Percentiles rank a stretch among this genome's conserved stretches.
phyloP scores from a whole-genome alignment of 441 rosid genomes.

The Hypseocharis bilobata region DNA sequence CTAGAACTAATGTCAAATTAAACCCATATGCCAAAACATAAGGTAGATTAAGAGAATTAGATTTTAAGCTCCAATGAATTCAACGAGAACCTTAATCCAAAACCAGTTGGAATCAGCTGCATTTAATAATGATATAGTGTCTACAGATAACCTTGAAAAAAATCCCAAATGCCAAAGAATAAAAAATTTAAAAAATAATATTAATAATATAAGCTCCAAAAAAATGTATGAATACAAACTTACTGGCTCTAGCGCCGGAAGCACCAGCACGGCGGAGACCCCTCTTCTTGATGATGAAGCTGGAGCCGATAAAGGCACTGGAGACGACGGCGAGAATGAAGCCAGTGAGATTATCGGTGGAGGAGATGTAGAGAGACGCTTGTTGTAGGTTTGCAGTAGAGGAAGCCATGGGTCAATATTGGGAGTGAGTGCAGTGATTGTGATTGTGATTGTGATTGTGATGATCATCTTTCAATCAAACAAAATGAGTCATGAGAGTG shows the following conservation, averaged over 20 bases:
- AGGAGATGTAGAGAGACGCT: not conserved
- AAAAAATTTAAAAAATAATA: too few species aligned
- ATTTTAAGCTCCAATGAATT: not conserved
- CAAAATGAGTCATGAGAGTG: too few species aligned
- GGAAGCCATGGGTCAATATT: not conserved
- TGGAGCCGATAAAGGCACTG: not conserved
- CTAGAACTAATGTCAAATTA: not conserved
- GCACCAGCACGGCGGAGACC: not conserved
- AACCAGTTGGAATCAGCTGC: too few species aligned
- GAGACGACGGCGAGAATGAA: not conserved
- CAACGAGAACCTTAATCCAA: too few species aligned
- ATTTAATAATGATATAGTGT: too few species aligned
- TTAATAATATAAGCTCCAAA: too few species aligned
- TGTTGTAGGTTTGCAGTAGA: too few species aligned
- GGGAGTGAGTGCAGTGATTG: too few species aligned
- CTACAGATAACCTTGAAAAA: too few species aligned
- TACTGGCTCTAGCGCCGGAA: not conserved
- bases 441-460: not conserved
- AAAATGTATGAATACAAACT: not conserved
- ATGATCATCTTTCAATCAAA: not conserved
- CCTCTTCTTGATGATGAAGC: not conserved
- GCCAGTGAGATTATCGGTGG: not conserved
- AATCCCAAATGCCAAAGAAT: too few species aligned
- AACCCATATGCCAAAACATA: not conserved
- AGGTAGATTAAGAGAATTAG: not conserved